Base-by-base conservation (phyloP, 106 monocot genomes). In the Dendrobium catenatum region DNA sequence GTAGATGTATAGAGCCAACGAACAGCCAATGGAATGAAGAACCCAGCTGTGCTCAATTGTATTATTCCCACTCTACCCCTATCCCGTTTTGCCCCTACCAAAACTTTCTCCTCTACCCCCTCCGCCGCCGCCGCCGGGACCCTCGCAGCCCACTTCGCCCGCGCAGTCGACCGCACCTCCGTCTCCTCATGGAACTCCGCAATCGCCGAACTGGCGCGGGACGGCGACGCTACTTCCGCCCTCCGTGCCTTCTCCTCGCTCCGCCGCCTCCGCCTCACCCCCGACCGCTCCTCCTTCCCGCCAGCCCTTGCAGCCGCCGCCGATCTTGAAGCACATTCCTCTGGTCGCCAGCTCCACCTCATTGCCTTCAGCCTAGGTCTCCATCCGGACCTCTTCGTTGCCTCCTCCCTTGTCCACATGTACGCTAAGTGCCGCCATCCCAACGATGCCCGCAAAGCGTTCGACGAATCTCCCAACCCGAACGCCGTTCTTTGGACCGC, bases 401-500 rank as follows among this genome's bases (percentile, higher is more conserved):
- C 93, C 22, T 96, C 93, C 67, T 85, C 96, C 42, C 88, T 96
- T 44, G 61, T 93, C 74, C 78, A 91, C 79, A 88, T 96, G 90
- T 96, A 96, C 90, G 85, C 89, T 20, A 85, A 82, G 61, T 93
- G 91, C 64, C 29, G 55, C n/a, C 49, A 72, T 26, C 83, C 83
- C 41, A 29, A 6, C 19, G 91, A 93, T 47, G 96, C 96, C 68
- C 88, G 84, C 40, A 79, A 66, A 78, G 87, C 81, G 61, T 96
- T 96, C 82, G 93, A 90, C 72, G 96, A 96, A 79, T 80, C 78
- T 9, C 86, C 84, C 29, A 24, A 13, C 22, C 81, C 72, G 5
- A 96, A 96, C 77, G 80, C 85, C 5, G 91, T 96, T 75, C 58
- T 90, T 58, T 90, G 89, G 88, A 96, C 96, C 10, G 81, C 96